Base-by-base conservation (phyloP, 345 rosid species). In the Hibiscus trionum region DNA sequence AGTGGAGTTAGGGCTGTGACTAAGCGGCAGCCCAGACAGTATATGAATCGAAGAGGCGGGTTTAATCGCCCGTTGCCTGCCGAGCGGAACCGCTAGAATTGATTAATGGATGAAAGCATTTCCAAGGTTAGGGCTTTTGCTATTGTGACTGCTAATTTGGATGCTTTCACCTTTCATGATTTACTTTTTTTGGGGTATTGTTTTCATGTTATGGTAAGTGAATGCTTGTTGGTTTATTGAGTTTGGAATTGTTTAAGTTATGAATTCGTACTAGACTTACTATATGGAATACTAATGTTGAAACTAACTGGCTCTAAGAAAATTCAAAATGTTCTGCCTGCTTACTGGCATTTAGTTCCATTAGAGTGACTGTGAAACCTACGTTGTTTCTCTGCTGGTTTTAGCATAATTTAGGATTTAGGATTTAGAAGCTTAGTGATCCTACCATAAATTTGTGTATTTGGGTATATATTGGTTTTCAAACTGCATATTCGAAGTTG, bases 21-120 rank as follows among this genome's bases (percentile, higher is more conserved):
- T 26, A 93, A 96, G 80, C 81, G 97, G 50, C 98, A 87, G 86
- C 98, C 97, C 0, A 68, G 71, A 56, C 56, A 95, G 87, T 95
- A 95, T 62, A 93, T 91, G 98, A 93, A 95, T 73, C 83, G 97
- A 21, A 84, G 95, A 61, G 99, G 98, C 42, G 97, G 97, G 4
- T 96, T 96, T 61, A 96, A 93, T 79, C 86, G 95, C 52, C 97
- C 97, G 1, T 79, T 96, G 79, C 99, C 97, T 0, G 81, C 82
- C 0, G 98, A 96, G 84, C 85, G 82, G 26, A 96, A 89, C 72
- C 91, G 91, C 14, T 88, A 85, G 83, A 42, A 17, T 31, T 61
- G 29, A 7, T 58, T 21, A 12, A 17, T 17, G 19, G 42, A 31
- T 33, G 33, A 49, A 50, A 37, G 24, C 27, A 17, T 47, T 62